Percentiles rank a stretch among this genome's conserved stretches.
phyloP scores from a whole-genome alignment of 2,329 filamentous ascomycete species.

The Madurella mycetomatis region DNA sequence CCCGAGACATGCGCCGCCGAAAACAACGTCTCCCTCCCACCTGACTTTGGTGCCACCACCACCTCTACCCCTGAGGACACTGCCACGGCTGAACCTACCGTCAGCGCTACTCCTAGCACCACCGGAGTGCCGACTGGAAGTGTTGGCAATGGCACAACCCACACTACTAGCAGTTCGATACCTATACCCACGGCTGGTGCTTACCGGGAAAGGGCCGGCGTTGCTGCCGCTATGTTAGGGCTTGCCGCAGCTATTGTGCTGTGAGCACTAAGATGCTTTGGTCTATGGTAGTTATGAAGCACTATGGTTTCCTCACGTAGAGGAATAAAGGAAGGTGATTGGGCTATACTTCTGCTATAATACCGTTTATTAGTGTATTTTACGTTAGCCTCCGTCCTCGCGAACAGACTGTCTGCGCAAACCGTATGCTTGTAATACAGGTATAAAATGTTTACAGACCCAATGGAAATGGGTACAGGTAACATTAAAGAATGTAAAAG shows the following conservation, averaged over 20 bases:
- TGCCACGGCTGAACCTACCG: neutral
- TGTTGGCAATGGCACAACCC: neutral
- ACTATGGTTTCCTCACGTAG: too few species aligned
- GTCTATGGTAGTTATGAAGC: too few species aligned
- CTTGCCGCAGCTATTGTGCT: neutral
- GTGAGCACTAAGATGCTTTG: neutral
- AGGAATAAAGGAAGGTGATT: too few species aligned
- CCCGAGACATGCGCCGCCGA: constrained; percentile 5
- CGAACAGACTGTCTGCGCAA: too few species aligned
- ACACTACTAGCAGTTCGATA: neutral
- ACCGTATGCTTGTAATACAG: too few species aligned
- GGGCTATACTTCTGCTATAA: too few species aligned
- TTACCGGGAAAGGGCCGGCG: neutral
- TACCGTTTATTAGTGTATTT: too few species aligned
- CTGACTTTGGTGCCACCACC: constrained; percentile 4
- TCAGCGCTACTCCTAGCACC: neutral
- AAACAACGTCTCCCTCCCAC: constrained; percentile 9
- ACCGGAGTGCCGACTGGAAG: neutral
- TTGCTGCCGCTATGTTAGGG: neutral
- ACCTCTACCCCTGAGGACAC: neutral
- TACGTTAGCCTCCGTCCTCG: too few species aligned
- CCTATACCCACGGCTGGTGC: neutral
- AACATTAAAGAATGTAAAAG: too few species aligned
- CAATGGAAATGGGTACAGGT: too few species aligned
- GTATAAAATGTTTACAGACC: too few species aligned